These are phyloP conservation scores for Diplodia mutila DNA, from an alignment of 2,329 filamentous ascomycete genomes.

Conservation along the genomic window DNA sequence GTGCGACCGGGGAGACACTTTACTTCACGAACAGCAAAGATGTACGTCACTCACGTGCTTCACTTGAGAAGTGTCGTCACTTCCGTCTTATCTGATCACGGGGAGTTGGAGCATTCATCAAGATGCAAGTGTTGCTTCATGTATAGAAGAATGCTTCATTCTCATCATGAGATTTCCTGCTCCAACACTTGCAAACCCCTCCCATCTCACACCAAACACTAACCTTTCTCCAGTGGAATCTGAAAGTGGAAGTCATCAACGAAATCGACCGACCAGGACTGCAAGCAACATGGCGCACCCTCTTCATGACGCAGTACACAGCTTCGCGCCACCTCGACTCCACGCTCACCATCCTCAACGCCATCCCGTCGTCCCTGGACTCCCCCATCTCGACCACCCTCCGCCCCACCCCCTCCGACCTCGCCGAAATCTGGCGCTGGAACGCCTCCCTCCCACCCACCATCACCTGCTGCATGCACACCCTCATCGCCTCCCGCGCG, in stretches of 20 bases:
- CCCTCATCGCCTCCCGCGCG: conserved; percentile 49
- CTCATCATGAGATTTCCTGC: background rate
- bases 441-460: conserved; percentile 51
- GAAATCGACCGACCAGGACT: conserved; percentile 38
- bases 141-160: background rate
- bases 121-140: background rate
- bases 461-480: conserved; percentile 53
- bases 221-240: background rate
- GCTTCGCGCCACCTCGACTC: conserved; percentile 49
- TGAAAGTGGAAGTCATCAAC: conserved; percentile 25
- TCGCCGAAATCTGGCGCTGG: conserved; percentile 54
- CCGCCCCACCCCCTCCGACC: conserved; percentile 43
- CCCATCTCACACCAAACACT: background rate
- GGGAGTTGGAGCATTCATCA: background rate
- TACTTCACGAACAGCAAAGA: conserved; percentile 3
- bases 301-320: conserved; percentile 50
- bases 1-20: background rate
- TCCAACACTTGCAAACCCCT: background rate
- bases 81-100: background rate
- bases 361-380: conserved; percentile 41
- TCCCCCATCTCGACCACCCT: conserved; percentile 40
- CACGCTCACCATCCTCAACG: conserved; percentile 42
- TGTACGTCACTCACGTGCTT: background rate
- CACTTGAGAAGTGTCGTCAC: background rate
- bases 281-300: conserved; percentile 48